Evolutionary conservation across 768 basidiomycete genomes (phyloP).

Genomic region (Tulasnella sp.): DNA sequence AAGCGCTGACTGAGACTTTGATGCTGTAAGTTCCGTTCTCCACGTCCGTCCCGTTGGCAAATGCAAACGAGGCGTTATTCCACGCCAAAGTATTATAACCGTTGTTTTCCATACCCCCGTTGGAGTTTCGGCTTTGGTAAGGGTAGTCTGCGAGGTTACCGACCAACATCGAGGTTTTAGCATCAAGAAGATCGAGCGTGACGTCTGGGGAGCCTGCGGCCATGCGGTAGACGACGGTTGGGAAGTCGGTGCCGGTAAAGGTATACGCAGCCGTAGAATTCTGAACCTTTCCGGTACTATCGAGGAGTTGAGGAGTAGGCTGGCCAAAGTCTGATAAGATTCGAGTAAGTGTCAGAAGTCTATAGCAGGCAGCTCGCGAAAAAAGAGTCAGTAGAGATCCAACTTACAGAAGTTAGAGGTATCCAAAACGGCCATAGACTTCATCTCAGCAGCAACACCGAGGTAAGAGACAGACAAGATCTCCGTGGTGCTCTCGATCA

Average conservation of each 20-base stretch:
- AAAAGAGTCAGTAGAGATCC: too few relatives aligned
- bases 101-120: neutral
- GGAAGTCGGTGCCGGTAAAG: conserved; percentile 4
- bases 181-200: conserved; percentile 11
- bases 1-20: neutral
- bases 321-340: conserved; percentile 3
- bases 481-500: conserved; percentile 27
- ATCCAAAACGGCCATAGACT: conserved; percentile 41
- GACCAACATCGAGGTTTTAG: neutral
- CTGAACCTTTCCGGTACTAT: neutral
- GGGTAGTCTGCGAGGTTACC: neutral
- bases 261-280: neutral
- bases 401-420: conserved; percentile 24
- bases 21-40: neutral
- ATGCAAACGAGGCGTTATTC: neutral
- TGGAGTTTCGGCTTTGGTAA: neutral
- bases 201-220: conserved; percentile 10
- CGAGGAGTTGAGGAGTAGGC: conserved; percentile 3
- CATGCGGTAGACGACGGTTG: conserved; percentile 9
- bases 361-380: neutral
- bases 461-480: conserved; percentile 30
- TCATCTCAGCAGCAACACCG: conserved; percentile 34
- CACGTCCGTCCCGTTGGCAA: neutral
- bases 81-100: neutral
- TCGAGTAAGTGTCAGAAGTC: too few relatives aligned